Conservation (phyloP, 208 protist genomes). For the Wallacemonas collosoma region DNA sequence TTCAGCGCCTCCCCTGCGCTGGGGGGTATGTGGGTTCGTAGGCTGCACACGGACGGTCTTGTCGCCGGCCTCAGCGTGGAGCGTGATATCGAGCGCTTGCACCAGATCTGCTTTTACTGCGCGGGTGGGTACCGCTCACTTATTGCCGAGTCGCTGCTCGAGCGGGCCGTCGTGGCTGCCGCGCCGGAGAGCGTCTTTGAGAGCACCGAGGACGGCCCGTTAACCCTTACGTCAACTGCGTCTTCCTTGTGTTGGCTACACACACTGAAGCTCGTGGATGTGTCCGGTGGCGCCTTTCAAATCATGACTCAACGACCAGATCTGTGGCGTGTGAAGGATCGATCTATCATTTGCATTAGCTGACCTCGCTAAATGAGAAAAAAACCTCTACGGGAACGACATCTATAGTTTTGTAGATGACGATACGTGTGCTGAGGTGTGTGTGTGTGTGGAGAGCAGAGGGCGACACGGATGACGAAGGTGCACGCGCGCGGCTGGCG, state of each 20-base stretch:
- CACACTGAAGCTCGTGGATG: constrained; percentile 45
- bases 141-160: constrained; percentile 69
- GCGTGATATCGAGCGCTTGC: constrained; percentile 23
- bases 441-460: too few relatives aligned
- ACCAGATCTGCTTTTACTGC: constrained; percentile 70
- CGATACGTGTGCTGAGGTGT: too few relatives aligned
- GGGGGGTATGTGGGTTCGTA: constrained; percentile 32
- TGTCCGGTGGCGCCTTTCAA: constrained; percentile 68
- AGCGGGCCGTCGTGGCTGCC: constrained; percentile 53
- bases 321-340: constrained; percentile 81
- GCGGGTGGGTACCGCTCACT: constrained; percentile 80
- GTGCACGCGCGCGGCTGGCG: too few relatives aligned
- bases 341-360: constrained; percentile 86
- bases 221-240: neutral
- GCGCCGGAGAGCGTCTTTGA: constrained; percentile 11
- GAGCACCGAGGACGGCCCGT: constrained; percentile 4
- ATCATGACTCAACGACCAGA: constrained; percentile 86
- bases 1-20: constrained; percentile 32
- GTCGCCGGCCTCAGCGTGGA: constrained; percentile 25
- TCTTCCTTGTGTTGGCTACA: constrained; percentile 14
- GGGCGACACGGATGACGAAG: too few relatives aligned
- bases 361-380: constrained; percentile 70
- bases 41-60: constrained; percentile 38
- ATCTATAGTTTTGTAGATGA: too few relatives aligned
- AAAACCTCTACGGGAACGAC: too few relatives aligned